phyloP scores from a whole-genome alignment of 139 green algal genomes.

The Chlamydomonas schloesseri region DNA sequence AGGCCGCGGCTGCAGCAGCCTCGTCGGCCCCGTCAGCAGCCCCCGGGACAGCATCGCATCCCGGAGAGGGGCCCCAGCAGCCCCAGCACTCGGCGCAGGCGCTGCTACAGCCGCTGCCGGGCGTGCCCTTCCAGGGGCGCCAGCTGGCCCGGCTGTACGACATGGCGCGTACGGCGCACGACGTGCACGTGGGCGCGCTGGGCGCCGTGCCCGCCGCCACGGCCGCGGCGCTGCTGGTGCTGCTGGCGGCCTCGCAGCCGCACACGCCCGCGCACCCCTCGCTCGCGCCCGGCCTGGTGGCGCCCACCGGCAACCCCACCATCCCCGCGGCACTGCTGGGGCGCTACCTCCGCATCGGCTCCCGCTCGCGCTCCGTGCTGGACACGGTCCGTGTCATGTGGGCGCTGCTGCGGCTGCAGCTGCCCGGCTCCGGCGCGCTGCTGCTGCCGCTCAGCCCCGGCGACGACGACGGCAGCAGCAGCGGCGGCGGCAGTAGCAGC shows the following conservation, averaged over 20 bases:
- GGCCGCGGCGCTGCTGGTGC: conserved; percentile 30
- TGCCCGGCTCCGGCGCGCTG: not conserved
- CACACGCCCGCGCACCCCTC: conserved; percentile 20
- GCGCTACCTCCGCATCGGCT: conserved; percentile 19
- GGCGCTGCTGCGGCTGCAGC: conserved; percentile 23
- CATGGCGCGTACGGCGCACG: not conserved
- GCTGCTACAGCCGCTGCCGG: not conserved
- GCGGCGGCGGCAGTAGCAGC: not conserved
- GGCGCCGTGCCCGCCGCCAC: not conserved
- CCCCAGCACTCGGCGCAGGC: too few relatives aligned
- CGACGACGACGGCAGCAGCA: not conserved
- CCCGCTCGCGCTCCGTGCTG: not conserved
- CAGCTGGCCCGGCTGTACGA: conserved; percentile 27
- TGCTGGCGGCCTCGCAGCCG: conserved; percentile 37
- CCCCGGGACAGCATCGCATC: too few relatives aligned
- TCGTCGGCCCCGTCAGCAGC: too few relatives aligned
- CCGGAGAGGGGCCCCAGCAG: too few relatives aligned
- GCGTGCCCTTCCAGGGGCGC: conserved; percentile 3
- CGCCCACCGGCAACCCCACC: not conserved
- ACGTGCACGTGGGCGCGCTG: not conserved
- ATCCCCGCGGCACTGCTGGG: conserved; percentile 13
- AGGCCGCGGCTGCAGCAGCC: not conserved
- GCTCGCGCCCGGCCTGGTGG: not conserved
- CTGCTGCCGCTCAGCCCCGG: not conserved
- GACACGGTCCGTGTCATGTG: conserved; percentile 41